phyloP scores from a whole-genome alignment of 2,329 filamentous ascomycete genomes.

The Aspergillus sp. region DNA sequence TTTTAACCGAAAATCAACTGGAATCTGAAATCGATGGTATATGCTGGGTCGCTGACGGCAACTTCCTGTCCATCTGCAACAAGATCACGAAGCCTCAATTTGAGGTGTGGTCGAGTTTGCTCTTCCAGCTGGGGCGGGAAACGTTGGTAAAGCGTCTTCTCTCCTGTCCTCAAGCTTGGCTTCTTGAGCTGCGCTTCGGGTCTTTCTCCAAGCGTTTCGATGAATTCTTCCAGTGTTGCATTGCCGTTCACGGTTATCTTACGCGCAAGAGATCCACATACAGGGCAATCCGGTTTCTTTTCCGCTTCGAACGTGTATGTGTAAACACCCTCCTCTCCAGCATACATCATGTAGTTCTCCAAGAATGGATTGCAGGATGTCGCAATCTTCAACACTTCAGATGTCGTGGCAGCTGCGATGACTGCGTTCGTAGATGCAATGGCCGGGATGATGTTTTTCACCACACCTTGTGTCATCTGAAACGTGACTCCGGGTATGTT shows the following conservation, averaged over 20 bases:
- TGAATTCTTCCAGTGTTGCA: conserved; percentile 75
- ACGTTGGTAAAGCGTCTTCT: conserved; percentile 88
- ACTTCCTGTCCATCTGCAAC: conserved; percentile 82
- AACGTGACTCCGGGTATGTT: conserved; percentile 92
- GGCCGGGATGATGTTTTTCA: conserved; percentile 99
- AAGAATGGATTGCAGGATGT: conserved; percentile 79
- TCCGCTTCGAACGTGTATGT: conserved; percentile 97
- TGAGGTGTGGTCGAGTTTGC: conserved; percentile 79
- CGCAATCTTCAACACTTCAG: conserved; percentile 93
- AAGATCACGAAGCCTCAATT: conserved; percentile 73
- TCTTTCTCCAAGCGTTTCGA: conserved; percentile 77
- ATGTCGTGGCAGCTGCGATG: conserved; percentile 92
- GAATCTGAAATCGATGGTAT: conserved; percentile 69
- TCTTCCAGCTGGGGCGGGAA: conserved; percentile 77
- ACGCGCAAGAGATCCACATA: conserved; percentile 82
- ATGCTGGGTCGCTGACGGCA: conserved; percentile 89
- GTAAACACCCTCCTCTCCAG: conserved; percentile 91
- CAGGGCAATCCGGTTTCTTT: conserved; percentile 90
- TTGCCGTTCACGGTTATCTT: conserved; percentile 70
- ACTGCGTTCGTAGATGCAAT: conserved; percentile 98
- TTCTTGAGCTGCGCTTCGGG: conserved; percentile 94
- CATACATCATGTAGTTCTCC: conserved; percentile 99
- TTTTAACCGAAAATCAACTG: conserved; percentile 49
- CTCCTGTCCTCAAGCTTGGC: conserved; percentile 77
- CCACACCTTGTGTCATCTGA: conserved; percentile 90